phyloP scores from a whole-genome alignment of 768 basidiomycete genomes.

The Thelephora ganbajun region DNA sequence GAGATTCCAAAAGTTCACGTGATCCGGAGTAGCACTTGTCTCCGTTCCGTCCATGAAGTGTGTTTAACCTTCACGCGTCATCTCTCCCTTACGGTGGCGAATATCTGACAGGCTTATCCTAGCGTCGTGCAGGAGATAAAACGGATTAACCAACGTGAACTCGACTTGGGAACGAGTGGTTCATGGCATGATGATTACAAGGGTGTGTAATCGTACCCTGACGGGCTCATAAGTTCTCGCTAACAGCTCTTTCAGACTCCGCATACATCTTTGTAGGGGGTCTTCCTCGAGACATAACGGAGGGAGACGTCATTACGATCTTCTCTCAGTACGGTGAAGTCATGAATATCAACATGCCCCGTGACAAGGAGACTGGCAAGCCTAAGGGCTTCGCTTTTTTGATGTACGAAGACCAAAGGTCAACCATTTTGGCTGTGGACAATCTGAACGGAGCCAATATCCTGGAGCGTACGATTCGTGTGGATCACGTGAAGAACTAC shows the following conservation, averaged over 20 bases:
- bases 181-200: conserved; percentile 98
- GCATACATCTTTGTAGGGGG: conserved; percentile 94
- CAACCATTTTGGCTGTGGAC: conserved; percentile 92
- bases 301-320: conserved; percentile 94
- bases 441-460: conserved; percentile 94
- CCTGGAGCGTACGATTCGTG: conserved; percentile 73
- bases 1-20: conserved; percentile 10
- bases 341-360: conserved; percentile 87
- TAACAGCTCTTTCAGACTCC: conserved; percentile 43
- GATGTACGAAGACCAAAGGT: conserved; percentile 98
- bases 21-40: conserved; percentile 1
- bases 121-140: conserved; percentile 91
- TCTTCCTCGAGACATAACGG: conserved; percentile 76
- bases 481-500: conserved; percentile 88
- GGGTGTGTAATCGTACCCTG: conserved; percentile 24
- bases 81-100: background rate
- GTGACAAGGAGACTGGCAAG: conserved; percentile 89
- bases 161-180: conserved; percentile 58
- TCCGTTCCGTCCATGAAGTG: conserved; percentile 51
- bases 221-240: background rate
- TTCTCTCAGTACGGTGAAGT: conserved; percentile 99
- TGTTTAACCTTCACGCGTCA: conserved; percentile 14
- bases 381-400: conserved; percentile 87
- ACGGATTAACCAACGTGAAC: conserved; percentile 83
- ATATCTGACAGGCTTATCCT: conserved; percentile 6